phyloP scores from a whole-genome alignment of 2,329 filamentous ascomycete genomes.

The Cercospora zeina region DNA sequence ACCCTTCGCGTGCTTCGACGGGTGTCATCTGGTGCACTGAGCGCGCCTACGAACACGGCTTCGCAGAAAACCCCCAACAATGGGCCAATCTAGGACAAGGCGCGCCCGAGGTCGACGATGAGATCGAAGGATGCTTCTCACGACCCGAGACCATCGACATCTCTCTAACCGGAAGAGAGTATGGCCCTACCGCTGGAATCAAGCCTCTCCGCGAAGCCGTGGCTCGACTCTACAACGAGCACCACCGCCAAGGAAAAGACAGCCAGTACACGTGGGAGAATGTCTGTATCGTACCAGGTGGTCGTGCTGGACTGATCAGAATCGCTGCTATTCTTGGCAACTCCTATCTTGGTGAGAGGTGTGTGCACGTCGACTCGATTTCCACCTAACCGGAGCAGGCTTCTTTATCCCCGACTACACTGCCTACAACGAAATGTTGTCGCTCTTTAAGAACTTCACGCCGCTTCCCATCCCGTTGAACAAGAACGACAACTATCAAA shows the following conservation, averaged over 20 bases:
- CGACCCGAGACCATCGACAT: constrained; percentile 78
- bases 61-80: constrained; percentile 70
- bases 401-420: constrained; percentile 74
- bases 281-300: constrained; percentile 92
- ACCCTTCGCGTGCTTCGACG: constrained; percentile 82
- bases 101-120: constrained; percentile 82
- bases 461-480: constrained; percentile 83
- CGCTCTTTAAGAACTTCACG: constrained; percentile 89
- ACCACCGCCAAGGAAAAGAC: constrained; percentile 82
- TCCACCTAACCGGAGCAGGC: constrained; percentile 43
- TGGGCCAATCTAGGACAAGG: constrained; percentile 97
- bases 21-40: constrained; percentile 93
- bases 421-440: constrained; percentile 97
- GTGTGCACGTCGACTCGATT: constrained; percentile 46
- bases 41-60: constrained; percentile 85
- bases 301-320: constrained; percentile 86
- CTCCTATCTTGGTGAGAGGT: constrained; percentile 65
- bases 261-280: constrained; percentile 97
- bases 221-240: constrained; percentile 87
- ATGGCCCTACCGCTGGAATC: constrained; percentile 90
- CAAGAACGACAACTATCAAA: constrained; percentile 85
- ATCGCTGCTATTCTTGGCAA: constrained; percentile 94
- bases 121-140: constrained; percentile 85
- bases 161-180: constrained; percentile 76
- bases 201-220: constrained; percentile 86